Base-by-base conservation (phyloP, 2,329 filamentous ascomycete species). In the Chalaropsis thielavioides region DNA sequence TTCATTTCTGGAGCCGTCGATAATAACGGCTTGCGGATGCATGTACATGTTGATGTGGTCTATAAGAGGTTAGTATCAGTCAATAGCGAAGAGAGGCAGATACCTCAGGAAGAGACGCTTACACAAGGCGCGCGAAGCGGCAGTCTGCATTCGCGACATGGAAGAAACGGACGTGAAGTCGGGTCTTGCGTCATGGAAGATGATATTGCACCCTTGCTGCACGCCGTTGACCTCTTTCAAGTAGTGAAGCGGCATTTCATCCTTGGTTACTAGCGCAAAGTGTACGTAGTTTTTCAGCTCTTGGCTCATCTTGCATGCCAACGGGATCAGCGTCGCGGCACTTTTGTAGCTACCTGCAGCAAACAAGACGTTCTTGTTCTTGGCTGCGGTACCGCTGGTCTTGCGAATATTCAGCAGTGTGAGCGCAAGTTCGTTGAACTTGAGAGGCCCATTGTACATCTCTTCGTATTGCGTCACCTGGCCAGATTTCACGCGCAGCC, bases 231-330 rank as follows among this genome's bases (percentile, higher is more conserved):
- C 79, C 63, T 83, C 78, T 69, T 86, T 79, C 40, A 97, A 78
- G 41, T 88, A 83, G 15, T 85, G 80, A 62, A 95, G 74, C 0
- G 82, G 76, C 62, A 96, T 81, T 13, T 86, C 81, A 67, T 85
- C 87, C 67, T 87, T 81, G 61, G 91, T 87, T 76, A 95, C 81
- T 3, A 97, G 75, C 0, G 83, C 87, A 72, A 95, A 87, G 73
- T 97, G 92, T 8, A 96, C 90, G 68, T 84, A 81, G 71, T 84
- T 95, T 66, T 81, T 79, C 65, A 82, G 79, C 73, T 85, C 81
- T 24, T 74, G 74, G 6, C 85, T 86, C 92, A 96, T 96, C 70
- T 89, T 83, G 74, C 94, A 97, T 5, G 92, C 90, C 72, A 96
- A 78, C 0, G 91, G 90, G 40, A 96, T 76, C 63, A 96, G 73